A percentile compares a stretch with the other conserved stretches of the same genome.
Evolutionary conservation across 2,329 filamentous ascomycete species (phyloP).

Genomic region (Coniochaeta prunicola): DNA sequence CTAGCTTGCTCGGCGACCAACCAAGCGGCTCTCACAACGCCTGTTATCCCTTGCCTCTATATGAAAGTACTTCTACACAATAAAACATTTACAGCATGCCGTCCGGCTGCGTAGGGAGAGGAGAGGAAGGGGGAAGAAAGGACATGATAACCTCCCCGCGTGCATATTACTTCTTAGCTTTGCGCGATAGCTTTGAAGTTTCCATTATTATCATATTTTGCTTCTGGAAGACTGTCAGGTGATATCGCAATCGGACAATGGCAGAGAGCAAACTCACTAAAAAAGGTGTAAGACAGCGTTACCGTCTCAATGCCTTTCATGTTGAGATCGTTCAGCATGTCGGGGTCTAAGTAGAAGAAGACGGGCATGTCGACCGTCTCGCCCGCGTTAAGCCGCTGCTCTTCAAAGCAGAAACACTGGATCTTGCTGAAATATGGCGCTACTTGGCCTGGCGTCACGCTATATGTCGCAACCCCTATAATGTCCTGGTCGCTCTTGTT

Average conservation of each 20-base stretch:
- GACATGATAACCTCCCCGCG: background rate
- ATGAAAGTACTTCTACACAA: background rate
- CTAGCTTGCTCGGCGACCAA: background rate
- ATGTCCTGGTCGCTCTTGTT: conserved; percentile 89
- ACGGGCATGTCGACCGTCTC: conserved; percentile 99
- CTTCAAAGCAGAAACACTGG: conserved; percentile 98
- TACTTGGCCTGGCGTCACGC: conserved; percentile 90
- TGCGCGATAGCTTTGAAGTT: conserved; percentile 39
- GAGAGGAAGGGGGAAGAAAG: background rate
- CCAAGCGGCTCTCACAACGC: background rate
- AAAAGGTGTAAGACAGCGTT: conserved; percentile 95
- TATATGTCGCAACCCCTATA: conserved; percentile 96
- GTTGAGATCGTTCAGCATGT: conserved; percentile 82
- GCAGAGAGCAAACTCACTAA: conserved; percentile 60
- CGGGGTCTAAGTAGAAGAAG: conserved; percentile 97
- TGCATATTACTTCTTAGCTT: background rate
- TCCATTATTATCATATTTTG: conserved; percentile 76
- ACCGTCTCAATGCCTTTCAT: conserved; percentile 95
- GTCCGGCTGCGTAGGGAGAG: background rate
- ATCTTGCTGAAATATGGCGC: conserved; percentile 99
- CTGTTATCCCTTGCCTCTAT: background rate
- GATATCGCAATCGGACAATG: background rate
- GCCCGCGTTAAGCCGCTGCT: conserved; percentile 85
- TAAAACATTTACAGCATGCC: background rate
- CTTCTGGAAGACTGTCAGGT: conserved; percentile 44